Conservation (phyloP, 331 rosid genomes). For the Pyrus hybrid region DNA sequence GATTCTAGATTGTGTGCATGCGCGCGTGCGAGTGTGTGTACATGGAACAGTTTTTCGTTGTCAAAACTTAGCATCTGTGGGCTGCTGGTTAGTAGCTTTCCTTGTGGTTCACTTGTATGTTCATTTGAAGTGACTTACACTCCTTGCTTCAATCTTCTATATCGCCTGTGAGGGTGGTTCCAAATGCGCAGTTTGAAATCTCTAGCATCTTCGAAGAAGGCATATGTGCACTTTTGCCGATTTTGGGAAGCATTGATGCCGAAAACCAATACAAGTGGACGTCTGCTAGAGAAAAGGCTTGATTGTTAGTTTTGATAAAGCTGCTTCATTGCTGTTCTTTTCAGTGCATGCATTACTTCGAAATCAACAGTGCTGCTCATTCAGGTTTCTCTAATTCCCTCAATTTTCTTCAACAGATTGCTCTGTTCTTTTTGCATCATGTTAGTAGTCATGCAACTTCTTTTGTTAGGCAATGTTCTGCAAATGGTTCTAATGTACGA, state of each 20-base stretch:
- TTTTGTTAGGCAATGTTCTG: too few relatives aligned
- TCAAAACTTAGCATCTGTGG: neutral
- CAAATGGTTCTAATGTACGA: neutral
- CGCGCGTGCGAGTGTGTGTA: too few relatives aligned
- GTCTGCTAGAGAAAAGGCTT: neutral
- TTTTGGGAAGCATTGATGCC: neutral
- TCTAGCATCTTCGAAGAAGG: neutral
- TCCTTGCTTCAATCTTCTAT: neutral
- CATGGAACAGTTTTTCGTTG: too few relatives aligned
- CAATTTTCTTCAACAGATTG: neutral
- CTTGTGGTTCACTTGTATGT: neutral
- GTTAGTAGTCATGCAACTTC: neutral
- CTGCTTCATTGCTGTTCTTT: neutral
- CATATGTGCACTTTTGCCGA: neutral
- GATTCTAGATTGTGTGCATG: neutral
- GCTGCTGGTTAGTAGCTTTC: neutral
- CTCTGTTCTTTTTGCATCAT: neutral
- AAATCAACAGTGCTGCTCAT: neutral
- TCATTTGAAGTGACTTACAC: conserved; percentile 2
- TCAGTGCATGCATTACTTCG: neutral
- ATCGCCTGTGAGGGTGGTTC: conserved; percentile 6
- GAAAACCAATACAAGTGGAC: neutral
- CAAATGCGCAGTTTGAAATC: neutral
- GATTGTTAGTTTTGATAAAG: neutral
- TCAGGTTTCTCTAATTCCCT: neutral